Base-by-base conservation (phyloP, 495 filamentous ascomycete species). In the Hyaloscypha hepaticicola region DNA sequence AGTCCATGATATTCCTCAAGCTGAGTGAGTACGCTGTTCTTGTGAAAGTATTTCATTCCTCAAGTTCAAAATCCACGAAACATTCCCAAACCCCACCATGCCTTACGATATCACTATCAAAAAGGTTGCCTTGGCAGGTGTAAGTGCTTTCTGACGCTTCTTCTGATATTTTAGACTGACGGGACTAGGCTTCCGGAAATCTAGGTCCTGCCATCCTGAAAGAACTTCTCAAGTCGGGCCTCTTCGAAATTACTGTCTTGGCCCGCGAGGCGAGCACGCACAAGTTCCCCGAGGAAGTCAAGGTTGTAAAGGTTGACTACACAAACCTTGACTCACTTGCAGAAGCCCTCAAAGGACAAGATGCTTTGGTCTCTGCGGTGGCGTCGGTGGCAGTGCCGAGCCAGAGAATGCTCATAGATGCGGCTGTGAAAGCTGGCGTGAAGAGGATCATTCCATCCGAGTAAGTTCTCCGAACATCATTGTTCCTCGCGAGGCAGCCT, bases 361-460 rank as follows among this genome's bases (percentile, higher is more conserved):
- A 89, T 67, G 84, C 85, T 1, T 76, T 87, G 1, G 78, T 90
- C 33, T 85, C 80, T 25, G 66, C 79, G 5, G 67, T 88, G 5
- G 75, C 72, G 21, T 65, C 72, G 4, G 45, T 64, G 0, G 76
- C 73, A 0, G 45, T 84, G n/a, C 63, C 67, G 0, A 69, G 64
- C 0, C 84, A 89, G 63, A 72, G 70, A 7, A 60, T 69, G 0
- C 75, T 88, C 26, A 78, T 90, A n/a, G 85, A 90, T 52, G 88
- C 87, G 0, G 82, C 87, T 1, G 69, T 84, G 9, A 77, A 80
- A 0, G 86, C 83, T 0, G 79, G 80, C 16, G 84, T 90, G 1
- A 76, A 80, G 69, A 79, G 87, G 26, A 85, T 87, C 64, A 77
- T 91, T 34, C 88, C 87, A 0, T 84, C 82, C 12, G 38, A 45